phyloP scores from a whole-genome alignment of 2,329 filamentous ascomycete species.

The Rugonectria rugulosa region DNA sequence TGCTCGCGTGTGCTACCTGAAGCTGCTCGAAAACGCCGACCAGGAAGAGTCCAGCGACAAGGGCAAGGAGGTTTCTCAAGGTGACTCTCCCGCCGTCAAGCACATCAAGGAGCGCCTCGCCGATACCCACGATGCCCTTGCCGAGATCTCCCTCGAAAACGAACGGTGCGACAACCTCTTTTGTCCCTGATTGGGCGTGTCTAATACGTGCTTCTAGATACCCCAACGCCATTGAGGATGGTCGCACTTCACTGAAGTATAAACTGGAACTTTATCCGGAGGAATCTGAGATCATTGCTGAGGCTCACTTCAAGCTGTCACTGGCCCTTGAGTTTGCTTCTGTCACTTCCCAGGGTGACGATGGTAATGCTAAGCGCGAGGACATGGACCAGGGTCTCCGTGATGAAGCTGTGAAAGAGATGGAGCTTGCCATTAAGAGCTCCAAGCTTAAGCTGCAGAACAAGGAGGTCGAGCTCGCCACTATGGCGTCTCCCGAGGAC shows the following conservation, averaged over 20 bases:
- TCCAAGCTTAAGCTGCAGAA: slow-evolving; percentile 74
- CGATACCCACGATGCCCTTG: slow-evolving; percentile 92
- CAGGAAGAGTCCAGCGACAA: slow-evolving; percentile 48
- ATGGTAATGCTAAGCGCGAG: slow-evolving; percentile 54
- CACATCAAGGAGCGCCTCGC: slow-evolving; percentile 86
- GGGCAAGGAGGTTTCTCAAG: slow-evolving; percentile 51
- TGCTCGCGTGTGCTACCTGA: slow-evolving; percentile 70
- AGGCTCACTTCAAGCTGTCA: slow-evolving; percentile 96
- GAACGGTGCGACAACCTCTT: slow-evolving; percentile 65
- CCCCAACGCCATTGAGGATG: slow-evolving; percentile 83
- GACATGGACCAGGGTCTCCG: slow-evolving; percentile 73
- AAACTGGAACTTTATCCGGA: slow-evolving; percentile 81
- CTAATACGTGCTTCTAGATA: slow-evolving; percentile 61
- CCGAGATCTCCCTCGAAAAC: slow-evolving; percentile 96
- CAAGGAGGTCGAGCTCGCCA: slow-evolving; percentile 72
- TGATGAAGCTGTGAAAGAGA: slow-evolving; percentile 73
- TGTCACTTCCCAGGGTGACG: slow-evolving; percentile 67
- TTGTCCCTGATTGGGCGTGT: neutral
- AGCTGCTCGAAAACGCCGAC: slow-evolving; percentile 56
- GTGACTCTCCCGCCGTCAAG: slow-evolving; percentile 52
- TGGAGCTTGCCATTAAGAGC: slow-evolving; percentile 77
- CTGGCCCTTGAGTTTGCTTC: slow-evolving; percentile 94
- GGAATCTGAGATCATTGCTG: slow-evolving; percentile 86
- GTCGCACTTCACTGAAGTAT: slow-evolving; percentile 77
- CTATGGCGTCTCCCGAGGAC: slow-evolving; percentile 70